Conservation (phyloP, 108 stramenopile genomes). For the Parmales sp. region DNA sequence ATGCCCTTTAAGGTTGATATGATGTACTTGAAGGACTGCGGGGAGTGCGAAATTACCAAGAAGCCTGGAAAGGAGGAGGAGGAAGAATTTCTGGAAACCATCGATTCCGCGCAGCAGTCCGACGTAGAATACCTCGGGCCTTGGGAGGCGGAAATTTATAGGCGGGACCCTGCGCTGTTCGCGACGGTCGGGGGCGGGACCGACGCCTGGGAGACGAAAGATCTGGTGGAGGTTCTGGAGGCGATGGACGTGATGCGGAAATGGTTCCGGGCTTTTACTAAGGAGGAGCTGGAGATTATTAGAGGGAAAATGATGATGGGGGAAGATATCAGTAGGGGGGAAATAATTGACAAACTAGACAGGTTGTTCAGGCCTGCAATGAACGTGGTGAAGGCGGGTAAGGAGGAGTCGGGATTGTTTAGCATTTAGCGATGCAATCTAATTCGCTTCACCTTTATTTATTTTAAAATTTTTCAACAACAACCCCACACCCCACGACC, state of each 20-base stretch:
- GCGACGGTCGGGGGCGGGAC: background rate
- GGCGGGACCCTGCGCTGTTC: background rate
- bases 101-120: background rate
- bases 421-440: no score
- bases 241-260: background rate
- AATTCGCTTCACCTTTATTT: no score
- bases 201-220: background rate
- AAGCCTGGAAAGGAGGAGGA: background rate
- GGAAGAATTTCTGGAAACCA: background rate
- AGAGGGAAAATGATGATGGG: background rate
- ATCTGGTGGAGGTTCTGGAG: background rate
- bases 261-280: background rate
- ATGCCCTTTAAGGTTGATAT: background rate
- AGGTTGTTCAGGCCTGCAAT: no score
- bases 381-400: no score
- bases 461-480: no score
- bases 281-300: background rate
- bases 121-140: background rate
- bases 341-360: no score
- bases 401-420: no score
- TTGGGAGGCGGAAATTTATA: background rate
- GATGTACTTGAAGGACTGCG: conserved; percentile 12
- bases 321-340: no score
- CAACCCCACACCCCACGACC: conserved; percentile 60
- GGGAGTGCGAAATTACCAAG: conserved; percentile 4